Conservation (phyloP, 192 early-diverging fungal genomes). For the Coemansia reversa region DNA sequence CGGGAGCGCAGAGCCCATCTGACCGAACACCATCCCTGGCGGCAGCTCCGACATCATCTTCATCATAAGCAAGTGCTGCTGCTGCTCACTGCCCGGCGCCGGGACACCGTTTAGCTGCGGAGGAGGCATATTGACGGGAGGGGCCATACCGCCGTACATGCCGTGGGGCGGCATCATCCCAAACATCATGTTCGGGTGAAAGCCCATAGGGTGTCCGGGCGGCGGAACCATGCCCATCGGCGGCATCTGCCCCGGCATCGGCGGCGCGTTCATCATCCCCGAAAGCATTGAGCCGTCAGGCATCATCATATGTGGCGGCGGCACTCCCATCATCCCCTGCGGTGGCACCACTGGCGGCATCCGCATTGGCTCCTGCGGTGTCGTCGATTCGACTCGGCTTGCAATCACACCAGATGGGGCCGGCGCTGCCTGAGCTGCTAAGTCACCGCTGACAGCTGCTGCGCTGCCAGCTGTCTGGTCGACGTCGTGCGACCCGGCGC, state of each 20-base stretch:
- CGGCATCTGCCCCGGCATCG: slow-evolving; percentile 24
- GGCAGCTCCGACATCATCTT: slow-evolving; percentile 45
- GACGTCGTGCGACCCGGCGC: slow-evolving; percentile 13
- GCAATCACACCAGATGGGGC: not conserved
- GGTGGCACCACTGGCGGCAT: slow-evolving; percentile 17
- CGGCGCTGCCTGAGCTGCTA: slow-evolving; percentile 1
- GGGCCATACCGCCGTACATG: slow-evolving; percentile 40
- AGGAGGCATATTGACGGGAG: slow-evolving; percentile 26
- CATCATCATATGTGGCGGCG: slow-evolving; percentile 36
- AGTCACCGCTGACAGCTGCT: not conserved
- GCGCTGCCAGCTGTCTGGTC: slow-evolving; percentile 4
- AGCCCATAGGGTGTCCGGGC: slow-evolving; percentile 29
- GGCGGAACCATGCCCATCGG: slow-evolving; percentile 48
- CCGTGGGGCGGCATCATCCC: slow-evolving; percentile 47
- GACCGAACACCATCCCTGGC: slow-evolving; percentile 34
- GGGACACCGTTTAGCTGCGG: slow-evolving; percentile 26
- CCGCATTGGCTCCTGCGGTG: slow-evolving; percentile 23
- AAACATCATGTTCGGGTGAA: slow-evolving; percentile 48
- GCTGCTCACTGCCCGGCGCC: slow-evolving; percentile 20
- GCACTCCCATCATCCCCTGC: slow-evolving; percentile 29
- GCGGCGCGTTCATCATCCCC: slow-evolving; percentile 20
- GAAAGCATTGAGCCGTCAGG: slow-evolving; percentile 30
- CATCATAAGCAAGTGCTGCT: slow-evolving; percentile 42
- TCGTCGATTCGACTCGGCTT: not conserved
- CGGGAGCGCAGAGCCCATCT: slow-evolving; percentile 25